phyloP scores from a whole-genome alignment of 2,329 filamentous ascomycete genomes.

The Cladobotryum mycophilum region DNA sequence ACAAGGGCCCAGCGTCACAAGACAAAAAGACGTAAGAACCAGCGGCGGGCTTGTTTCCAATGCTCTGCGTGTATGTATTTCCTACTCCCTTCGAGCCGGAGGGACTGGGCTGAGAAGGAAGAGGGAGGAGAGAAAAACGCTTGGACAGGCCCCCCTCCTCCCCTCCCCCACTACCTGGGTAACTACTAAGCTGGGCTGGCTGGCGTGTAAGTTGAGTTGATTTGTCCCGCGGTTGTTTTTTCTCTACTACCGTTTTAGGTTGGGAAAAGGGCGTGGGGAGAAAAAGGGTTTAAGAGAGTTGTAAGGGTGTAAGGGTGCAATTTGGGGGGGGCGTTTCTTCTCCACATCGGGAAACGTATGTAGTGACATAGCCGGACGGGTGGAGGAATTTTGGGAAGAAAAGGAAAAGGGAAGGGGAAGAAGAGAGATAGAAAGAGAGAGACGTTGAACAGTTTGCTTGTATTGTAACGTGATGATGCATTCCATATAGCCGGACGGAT shows the following conservation, averaged over 20 bases:
- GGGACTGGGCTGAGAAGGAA: background rate
- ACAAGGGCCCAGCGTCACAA: conserved; percentile 2
- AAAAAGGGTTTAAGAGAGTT: background rate
- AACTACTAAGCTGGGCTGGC: no score
- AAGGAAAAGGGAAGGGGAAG: background rate
- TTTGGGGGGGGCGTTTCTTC: background rate
- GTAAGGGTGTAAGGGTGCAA: background rate
- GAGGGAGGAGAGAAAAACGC: background rate
- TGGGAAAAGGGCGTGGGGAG: background rate
- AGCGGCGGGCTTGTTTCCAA: background rate
- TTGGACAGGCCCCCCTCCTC: background rate
- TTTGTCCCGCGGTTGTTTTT: conserved; percentile 6
- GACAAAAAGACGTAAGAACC: background rate
- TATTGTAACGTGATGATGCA: conserved; percentile 2
- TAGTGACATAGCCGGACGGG: conserved; percentile 6
- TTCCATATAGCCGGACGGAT: conserved; percentile 11
- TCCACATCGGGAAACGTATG: background rate
- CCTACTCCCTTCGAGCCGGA: conserved; percentile 1
- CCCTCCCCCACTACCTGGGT: no score
- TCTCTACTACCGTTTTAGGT: no score
- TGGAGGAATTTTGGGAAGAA: conserved; percentile 12
- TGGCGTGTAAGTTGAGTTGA: no score
- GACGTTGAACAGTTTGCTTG: background rate
- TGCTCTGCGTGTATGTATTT: background rate
- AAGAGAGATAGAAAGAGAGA: no score